These are phyloP conservation scores for Fusarium sp. DNA, from an alignment of 2,329 filamentous ascomycete genomes.

Conservation along the genomic window DNA sequence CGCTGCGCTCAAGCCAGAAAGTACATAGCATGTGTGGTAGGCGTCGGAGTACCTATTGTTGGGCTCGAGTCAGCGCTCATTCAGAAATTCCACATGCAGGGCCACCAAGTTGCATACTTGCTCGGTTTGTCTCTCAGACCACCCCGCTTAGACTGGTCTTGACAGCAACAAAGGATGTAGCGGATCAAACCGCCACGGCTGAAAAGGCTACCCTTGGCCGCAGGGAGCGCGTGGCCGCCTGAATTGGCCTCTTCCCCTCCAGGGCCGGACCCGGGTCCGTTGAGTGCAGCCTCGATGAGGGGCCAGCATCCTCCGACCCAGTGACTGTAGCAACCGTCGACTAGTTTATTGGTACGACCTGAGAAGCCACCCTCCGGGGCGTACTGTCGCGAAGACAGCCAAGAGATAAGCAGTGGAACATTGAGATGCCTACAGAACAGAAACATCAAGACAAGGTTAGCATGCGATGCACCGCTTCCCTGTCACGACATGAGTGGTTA, in stretches of 20 bases:
- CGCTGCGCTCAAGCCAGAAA: conserved; percentile 84
- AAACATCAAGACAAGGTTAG: conserved; percentile 45
- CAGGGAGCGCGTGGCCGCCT: conserved; percentile 45
- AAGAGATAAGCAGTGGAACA: conserved; percentile 79
- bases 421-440: conserved; percentile 72
- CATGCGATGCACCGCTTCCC: conserved; percentile 49
- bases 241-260: conserved; percentile 46
- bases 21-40: conserved; percentile 93
- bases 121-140: conserved; percentile 94
- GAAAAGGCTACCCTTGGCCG: conserved; percentile 67
- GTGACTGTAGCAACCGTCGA: conserved; percentile 98
- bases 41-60: conserved; percentile 76
- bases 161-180: conserved; percentile 91
- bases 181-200: conserved; percentile 85
- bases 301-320: conserved; percentile 98
- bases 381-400: conserved; percentile 90
- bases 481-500: conserved; percentile 49
- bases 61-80: conserved; percentile 35
- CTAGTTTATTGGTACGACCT: conserved; percentile 95
- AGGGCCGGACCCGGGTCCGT: conserved; percentile 53
- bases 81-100: conserved; percentile 18
- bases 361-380: conserved; percentile 92
- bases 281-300: conserved; percentile 82
- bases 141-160: conserved; percentile 75
- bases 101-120: conserved; percentile 67